Evolutionary conservation across 495 filamentous ascomycete genomes (phyloP).

Genomic region (Penicillium bialowiezense): DNA sequence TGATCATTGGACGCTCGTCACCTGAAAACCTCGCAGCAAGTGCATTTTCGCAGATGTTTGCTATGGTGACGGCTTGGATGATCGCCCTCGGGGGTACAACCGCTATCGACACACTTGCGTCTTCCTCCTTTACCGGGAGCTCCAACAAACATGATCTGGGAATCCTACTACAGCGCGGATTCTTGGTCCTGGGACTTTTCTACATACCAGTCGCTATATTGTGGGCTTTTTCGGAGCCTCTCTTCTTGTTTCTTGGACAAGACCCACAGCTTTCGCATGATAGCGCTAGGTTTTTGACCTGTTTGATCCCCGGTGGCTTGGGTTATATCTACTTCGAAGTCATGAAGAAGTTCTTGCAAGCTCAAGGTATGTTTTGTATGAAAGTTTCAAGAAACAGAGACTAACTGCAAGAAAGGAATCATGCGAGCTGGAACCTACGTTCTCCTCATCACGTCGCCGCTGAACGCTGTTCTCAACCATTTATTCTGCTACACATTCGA

Average conservation of each 20-base stretch:
- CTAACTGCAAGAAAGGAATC: slow-evolving; percentile 53
- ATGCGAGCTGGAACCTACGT: slow-evolving; percentile 89
- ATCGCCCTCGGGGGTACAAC: slow-evolving; percentile 91
- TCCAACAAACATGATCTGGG: slow-evolving; percentile 80
- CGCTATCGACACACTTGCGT: slow-evolving; percentile 83
- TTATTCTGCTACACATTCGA: slow-evolving; percentile 71
- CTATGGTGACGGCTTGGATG: slow-evolving; percentile 86
- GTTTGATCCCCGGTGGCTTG: slow-evolving; percentile 78
- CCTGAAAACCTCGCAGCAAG: slow-evolving; percentile 79
- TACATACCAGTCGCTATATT: slow-evolving; percentile 74
- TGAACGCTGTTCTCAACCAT: slow-evolving; percentile 76
- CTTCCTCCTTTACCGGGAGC: slow-evolving; percentile 82
- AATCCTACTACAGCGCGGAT: slow-evolving; percentile 74
- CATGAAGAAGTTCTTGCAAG: slow-evolving; percentile 91
- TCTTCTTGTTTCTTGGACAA: slow-evolving; percentile 78
- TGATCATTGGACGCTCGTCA: slow-evolving; percentile 78
- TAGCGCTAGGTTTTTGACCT: slow-evolving; percentile 71
- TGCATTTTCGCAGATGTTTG: slow-evolving; percentile 93
- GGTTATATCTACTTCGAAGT: slow-evolving; percentile 91
- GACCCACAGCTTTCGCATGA: slow-evolving; percentile 73
- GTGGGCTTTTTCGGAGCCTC: slow-evolving; percentile 73
- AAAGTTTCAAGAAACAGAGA: background rate
- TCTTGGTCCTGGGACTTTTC: slow-evolving; percentile 70
- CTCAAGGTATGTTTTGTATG: slow-evolving; percentile 59
- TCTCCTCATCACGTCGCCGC: slow-evolving; percentile 75